Percentiles rank a stretch among this genome's conserved stretches.
Evolutionary conservation across 495 filamentous ascomycete genomes (phyloP).

Genomic region (Neurospora pannonica): DNA sequence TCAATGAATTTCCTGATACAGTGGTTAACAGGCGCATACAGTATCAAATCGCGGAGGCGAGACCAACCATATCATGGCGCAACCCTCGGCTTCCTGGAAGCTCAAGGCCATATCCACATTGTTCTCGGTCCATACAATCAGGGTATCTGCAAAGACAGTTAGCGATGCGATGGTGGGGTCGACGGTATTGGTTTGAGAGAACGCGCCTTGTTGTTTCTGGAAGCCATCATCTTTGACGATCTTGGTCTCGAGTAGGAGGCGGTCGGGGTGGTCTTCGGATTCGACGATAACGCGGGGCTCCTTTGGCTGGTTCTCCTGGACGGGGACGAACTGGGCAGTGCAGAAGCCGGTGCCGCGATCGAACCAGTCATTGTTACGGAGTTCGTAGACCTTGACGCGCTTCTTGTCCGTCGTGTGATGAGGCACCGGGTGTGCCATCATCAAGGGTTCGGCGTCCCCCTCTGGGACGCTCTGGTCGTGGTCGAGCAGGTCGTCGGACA

Average conservation of each 20-base stretch:
- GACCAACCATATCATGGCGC: conserved; percentile 75
- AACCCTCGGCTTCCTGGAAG: conserved; percentile 96
- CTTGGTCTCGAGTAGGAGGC: conserved; percentile 76
- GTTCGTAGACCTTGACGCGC: conserved; percentile 98
- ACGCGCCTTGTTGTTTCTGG: conserved; percentile 92
- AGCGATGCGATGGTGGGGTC: conserved; percentile 9
- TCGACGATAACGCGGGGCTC: conserved; percentile 84
- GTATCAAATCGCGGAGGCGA: conserved; percentile 9
- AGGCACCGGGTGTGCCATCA: conserved; percentile 82
- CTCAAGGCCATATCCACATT: conserved; percentile 95
- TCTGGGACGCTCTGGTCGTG: conserved; percentile 26
- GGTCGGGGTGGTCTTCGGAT: conserved; percentile 81
- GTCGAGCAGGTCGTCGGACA: conserved; percentile 28
- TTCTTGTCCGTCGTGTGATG: conserved; percentile 80
- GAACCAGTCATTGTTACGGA: conserved; percentile 98
- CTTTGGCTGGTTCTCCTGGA: conserved; percentile 40
- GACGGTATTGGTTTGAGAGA: background rate
- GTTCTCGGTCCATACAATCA: conserved; percentile 97
- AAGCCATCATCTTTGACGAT: conserved; percentile 94
- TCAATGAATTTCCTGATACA: conserved; percentile 77
- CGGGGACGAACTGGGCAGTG: conserved; percentile 63
- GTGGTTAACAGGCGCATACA: conserved; percentile 8
- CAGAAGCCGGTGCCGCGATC: conserved; percentile 97
- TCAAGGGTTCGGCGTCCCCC: conserved; percentile 38
- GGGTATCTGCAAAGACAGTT: conserved; percentile 57